Evolutionary conservation across 164 flowering plant species (phyloP).

Genomic region (Vitis vinifera): ASM3070453v1 NC_081810.1:22723001-22723500

Average conservation of each 20-base stretch:
- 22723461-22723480: no score
- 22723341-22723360: conserved; percentile 23
- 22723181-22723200: conserved; percentile 7
- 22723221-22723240: background rate
- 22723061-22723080: conserved; percentile 5
- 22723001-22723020: no score
- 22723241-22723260: background rate
- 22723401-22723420: no score
- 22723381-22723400: background rate
- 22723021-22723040: no score
- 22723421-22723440: no score
- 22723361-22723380: conserved; percentile 9
- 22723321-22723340: conserved; percentile 22
- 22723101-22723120: conserved; percentile 1
- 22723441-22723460: no score
- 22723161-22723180: conserved; percentile 1
- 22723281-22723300: conserved; percentile 11
- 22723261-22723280: background rate
- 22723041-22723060: background rate
- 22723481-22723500: no score
- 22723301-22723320: background rate
- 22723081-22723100: background rate
- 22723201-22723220: conserved; percentile 1
- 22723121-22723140: conserved; percentile 15
- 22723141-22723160: conserved; percentile 11